Conservation (phyloP, 768 basidiomycete species). For the Solioccasus polychromus region DNA sequence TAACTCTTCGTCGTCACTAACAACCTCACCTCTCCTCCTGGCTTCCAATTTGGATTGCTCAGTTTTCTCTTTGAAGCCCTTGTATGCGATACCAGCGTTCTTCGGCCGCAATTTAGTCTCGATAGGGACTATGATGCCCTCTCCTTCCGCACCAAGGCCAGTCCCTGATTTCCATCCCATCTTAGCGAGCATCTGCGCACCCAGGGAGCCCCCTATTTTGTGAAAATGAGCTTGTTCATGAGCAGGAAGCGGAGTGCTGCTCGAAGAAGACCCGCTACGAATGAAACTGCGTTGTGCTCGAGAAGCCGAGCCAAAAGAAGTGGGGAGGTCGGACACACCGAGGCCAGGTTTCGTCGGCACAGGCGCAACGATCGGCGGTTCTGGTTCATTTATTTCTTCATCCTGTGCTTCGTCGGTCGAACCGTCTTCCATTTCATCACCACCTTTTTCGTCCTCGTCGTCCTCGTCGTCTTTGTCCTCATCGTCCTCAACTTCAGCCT, state of each 20-base stretch:
- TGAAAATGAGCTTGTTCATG: constrained; percentile 79
- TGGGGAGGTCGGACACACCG: constrained; percentile 30
- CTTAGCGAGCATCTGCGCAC: constrained; percentile 87
- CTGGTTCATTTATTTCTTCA: constrained; percentile 33
- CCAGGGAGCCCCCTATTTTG: constrained; percentile 73
- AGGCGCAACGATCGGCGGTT: constrained; percentile 30
- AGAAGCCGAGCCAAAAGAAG: constrained; percentile 38
- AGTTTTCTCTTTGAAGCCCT: constrained; percentile 86
- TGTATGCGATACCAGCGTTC: constrained; percentile 84
- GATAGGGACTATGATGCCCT: constrained; percentile 86
- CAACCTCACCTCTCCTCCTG: constrained; percentile 63
- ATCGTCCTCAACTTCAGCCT: constrained; percentile 32
- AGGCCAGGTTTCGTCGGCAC: constrained; percentile 17
- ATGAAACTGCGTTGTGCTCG: constrained; percentile 51
- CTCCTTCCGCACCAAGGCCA: constrained; percentile 71
- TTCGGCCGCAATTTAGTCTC: constrained; percentile 83
- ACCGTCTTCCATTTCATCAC: constrained; percentile 32
- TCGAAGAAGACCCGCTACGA: constrained; percentile 45
- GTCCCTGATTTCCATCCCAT: constrained; percentile 91
- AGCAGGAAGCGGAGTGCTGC: constrained; percentile 50
- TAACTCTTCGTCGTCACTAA: constrained; percentile 68
- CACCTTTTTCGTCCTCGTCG: constrained; percentile 39
- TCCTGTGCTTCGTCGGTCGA: constrained; percentile 35
- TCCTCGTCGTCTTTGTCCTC: constrained; percentile 26
- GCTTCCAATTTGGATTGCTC: constrained; percentile 82